Evolutionary conservation across 345 rosid genomes (phyloP).

Genomic region (Populus tremula): DNA sequence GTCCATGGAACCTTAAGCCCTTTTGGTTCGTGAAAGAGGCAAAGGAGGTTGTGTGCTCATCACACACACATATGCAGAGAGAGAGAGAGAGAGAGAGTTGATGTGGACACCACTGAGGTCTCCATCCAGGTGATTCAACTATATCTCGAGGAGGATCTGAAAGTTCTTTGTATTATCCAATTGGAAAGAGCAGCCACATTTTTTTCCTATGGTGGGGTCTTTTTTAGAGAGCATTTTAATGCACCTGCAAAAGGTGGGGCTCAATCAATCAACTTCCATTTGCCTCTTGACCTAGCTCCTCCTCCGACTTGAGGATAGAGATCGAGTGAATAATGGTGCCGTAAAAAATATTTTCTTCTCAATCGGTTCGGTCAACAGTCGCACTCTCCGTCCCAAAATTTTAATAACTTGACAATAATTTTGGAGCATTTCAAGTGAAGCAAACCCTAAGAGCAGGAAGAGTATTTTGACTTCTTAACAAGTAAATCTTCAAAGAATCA

Average conservation of each 20-base stretch:
- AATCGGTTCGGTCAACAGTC: too few relatives aligned
- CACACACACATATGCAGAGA: not conserved
- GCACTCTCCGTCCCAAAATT: too few relatives aligned
- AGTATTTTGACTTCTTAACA: too few relatives aligned
- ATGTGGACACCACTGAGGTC: conserved; percentile 47
- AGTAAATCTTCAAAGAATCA: too few relatives aligned
- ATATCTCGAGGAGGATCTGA: conserved; percentile 19
- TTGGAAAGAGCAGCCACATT: conserved; percentile 21
- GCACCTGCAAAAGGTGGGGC: conserved; percentile 37
- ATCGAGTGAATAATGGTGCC: not conserved
- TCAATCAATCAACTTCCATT: conserved; percentile 41
- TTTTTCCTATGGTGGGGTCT: conserved; percentile 17
- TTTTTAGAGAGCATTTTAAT: conserved; percentile 12
- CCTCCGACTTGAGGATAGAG: conserved; percentile 14
- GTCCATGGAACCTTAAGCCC: conserved; percentile 1
- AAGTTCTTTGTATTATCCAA: conserved; percentile 30
- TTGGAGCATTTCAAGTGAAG: too few relatives aligned
- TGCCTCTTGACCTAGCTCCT: not conserved
- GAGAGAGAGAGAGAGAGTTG: conserved; percentile 2
- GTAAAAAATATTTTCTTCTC: too few relatives aligned
- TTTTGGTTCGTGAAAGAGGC: not conserved
- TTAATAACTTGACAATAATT: too few relatives aligned
- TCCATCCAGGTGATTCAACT: conserved; percentile 56
- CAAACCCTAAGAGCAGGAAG: too few relatives aligned
- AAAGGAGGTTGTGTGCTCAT: not conserved